Conservation (phyloP, 164 flowering plant genomes). For the Magnolia sinica region DNA sequence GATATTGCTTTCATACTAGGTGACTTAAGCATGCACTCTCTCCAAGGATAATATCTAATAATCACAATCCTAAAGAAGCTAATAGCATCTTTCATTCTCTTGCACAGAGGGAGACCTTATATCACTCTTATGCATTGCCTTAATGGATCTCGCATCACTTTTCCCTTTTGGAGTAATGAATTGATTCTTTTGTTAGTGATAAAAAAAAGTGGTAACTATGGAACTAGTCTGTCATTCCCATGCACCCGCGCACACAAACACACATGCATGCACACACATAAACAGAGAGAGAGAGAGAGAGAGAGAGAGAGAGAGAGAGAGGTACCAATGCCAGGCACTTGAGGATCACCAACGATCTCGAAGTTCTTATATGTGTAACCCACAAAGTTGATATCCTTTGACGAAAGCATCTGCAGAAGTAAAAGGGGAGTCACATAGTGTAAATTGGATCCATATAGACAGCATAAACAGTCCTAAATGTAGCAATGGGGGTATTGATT, state of each 20-base stretch:
- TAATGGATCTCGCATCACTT: no score
- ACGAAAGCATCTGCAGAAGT: slow-evolving; percentile 55
- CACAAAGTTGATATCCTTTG: slow-evolving; percentile 61
- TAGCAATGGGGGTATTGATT: no score
- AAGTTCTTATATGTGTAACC: slow-evolving; percentile 64
- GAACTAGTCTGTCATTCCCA: not conserved
- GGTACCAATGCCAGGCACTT: slow-evolving; percentile 56
- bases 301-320: not conserved
- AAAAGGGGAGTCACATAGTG: not conserved
- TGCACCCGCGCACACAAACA: not conserved
- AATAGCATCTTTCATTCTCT: no score
- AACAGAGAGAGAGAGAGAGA: no score
- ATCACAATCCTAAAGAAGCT: not conserved
- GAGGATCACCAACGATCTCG: slow-evolving; percentile 51
- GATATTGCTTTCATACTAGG: not conserved
- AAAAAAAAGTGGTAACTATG: not conserved
- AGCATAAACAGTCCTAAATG: not conserved
- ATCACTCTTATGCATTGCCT: no score
- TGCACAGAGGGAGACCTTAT: no score
- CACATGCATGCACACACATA: no score
- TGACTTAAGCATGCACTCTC: not conserved
- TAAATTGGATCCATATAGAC: not conserved
- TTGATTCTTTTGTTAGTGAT: no score
- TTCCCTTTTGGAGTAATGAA: no score
- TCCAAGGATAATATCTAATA: not conserved